Conservation (phyloP, 371 early-diverging fungal genomes). For the Rhizopus arrhizus region DNA sequence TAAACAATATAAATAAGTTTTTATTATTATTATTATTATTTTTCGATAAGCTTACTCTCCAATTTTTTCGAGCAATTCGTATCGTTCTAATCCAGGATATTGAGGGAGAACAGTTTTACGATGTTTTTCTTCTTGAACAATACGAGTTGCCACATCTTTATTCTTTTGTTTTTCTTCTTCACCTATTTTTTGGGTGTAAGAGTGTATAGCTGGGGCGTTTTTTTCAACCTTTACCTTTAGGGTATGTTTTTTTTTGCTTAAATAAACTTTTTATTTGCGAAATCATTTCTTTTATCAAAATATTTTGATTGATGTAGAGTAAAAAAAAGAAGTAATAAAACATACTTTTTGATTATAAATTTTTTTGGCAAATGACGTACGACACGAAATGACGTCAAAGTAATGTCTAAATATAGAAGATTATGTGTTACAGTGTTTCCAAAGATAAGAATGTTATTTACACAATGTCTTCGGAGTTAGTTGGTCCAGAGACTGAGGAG, state of each 20-base stretch:
- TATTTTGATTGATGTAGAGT: too few relatives aligned
- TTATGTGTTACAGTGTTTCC: too few relatives aligned
- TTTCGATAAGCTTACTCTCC: constrained; percentile 63
- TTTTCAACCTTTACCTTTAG: constrained; percentile 15
- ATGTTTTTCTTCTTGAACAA: constrained; percentile 30
- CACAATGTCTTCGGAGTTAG: too few relatives aligned
- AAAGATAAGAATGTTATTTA: too few relatives aligned
- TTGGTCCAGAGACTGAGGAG: too few relatives aligned
- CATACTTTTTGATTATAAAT: too few relatives aligned
- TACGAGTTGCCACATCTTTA: constrained; percentile 25
- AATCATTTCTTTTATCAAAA: constrained; percentile 13
- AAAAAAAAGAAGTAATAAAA: too few relatives aligned
- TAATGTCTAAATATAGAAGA: too few relatives aligned
- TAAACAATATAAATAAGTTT: constrained; percentile 13
- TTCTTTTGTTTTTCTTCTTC: constrained; percentile 25
- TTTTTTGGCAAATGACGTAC: too few relatives aligned
- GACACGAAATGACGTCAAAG: too few relatives aligned
- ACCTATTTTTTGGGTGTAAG: not conserved
- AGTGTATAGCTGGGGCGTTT: not conserved
- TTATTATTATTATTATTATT: not conserved
- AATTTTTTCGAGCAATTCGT: constrained; percentile 60
- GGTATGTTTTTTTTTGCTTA: constrained; percentile 25
- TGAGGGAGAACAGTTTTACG: constrained; percentile 21
- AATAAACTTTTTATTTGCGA: constrained; percentile 31
- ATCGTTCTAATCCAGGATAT: constrained; percentile 66